These are phyloP conservation scores for Tolypocladium ophioglossoides DNA, from an alignment of 2,329 filamentous ascomycete genomes.

Conservation along the genomic window DNA sequence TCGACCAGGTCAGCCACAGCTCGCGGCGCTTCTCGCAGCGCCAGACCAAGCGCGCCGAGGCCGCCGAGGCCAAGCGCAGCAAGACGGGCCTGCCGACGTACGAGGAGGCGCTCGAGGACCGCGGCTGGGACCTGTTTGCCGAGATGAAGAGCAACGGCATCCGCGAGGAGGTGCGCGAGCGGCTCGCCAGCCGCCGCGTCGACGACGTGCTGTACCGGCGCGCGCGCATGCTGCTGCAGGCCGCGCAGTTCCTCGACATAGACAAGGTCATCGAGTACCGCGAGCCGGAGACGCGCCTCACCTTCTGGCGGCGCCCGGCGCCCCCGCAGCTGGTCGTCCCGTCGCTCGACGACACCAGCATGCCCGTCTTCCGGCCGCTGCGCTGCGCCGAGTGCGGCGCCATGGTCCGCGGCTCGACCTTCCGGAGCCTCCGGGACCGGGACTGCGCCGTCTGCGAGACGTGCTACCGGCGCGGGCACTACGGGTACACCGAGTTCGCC, in stretches of 20 bases:
- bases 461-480: constrained; percentile 20
- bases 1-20: constrained; percentile 23
- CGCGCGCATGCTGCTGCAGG: constrained; percentile 20
- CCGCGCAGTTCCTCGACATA: constrained; percentile 23
- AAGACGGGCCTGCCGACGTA: constrained; percentile 6
- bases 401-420: constrained; percentile 14
- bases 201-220: constrained; percentile 7
- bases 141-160: constrained; percentile 12
- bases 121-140: constrained; percentile 12
- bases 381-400: constrained; percentile 9
- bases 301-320: constrained; percentile 14
- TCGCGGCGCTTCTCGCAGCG: constrained; percentile 16
- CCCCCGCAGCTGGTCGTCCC: constrained; percentile 13
- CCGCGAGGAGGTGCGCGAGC: constrained; percentile 2
- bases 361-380: constrained; percentile 10
- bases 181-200: constrained; percentile 1
- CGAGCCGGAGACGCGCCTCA: constrained; percentile 9
- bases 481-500: constrained; percentile 13
- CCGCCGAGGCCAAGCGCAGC: not conserved
- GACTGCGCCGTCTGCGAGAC: constrained; percentile 17
- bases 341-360: constrained; percentile 2
- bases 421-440: constrained; percentile 5
- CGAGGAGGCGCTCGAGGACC: constrained; percentile 9
- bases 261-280: constrained; percentile 26
- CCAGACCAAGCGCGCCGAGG: constrained; percentile 6